Evolutionary conservation across 2,329 filamentous ascomycete genomes (phyloP), one percentile per base, ranked within the genome.

Genomic region (Botrytis hyacinthi): DNA sequence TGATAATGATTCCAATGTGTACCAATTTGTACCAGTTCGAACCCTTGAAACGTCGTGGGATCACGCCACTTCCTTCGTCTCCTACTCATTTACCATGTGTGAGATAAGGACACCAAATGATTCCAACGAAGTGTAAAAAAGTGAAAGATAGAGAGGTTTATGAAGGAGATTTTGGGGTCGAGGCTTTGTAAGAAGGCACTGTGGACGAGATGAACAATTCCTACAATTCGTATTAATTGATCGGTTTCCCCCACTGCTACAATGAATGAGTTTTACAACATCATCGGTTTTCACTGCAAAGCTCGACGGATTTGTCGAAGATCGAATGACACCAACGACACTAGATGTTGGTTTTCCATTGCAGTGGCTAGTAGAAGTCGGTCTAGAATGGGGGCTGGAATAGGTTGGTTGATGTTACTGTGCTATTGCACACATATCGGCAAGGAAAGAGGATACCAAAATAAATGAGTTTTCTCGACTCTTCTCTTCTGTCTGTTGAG

Each of bases 31-130:
- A 42, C 48, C 35, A 29, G 22, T 59, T 57, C 35, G 42, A 69
- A 44, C 51, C 40, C 71, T 54, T 72, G 71, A 72, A 69, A 68
- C 71, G 59, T 54, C 35, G 46, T 72, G 48, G 71, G 63, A 72
- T 72, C 29, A 14, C 71, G 70, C 71, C 62, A 46, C 62, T 72
- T 72, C 70, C 71, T 72, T 72, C 71, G 63, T 60, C 37, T 60
- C 63, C 61, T 40, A 57, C 62, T 68, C 61, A 72, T 68, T 67
- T 72, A 62, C 57, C 44, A 40, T 54, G 44, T 42, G 44, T 54
- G 69, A 51, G 66, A 69, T 57, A 48, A 57, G 37, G 37, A 16
- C 37, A 54, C 9, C 32, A 40, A 20, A 42, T 32, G 46, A 42
- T 54, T 29, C 51, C 35, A 42, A 40, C 16, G 7, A 22, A 20